phyloP scores from a whole-genome alignment of 2,329 filamentous ascomycete species.

The Penicillium fuscoglaucum region DNA sequence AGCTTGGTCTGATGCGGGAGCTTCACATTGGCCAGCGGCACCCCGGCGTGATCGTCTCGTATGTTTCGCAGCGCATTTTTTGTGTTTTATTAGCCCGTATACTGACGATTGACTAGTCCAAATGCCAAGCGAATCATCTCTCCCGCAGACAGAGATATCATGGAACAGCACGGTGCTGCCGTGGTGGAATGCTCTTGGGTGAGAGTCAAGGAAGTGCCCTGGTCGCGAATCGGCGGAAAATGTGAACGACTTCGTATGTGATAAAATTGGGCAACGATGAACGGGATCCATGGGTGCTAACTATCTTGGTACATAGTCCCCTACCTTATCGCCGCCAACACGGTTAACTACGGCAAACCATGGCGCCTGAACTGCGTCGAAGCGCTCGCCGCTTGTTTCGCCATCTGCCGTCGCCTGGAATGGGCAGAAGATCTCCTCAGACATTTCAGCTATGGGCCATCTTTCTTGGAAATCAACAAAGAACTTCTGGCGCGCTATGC shows the following conservation, averaged over 20 bases:
- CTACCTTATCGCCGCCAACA: conserved; percentile 94
- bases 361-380: conserved; percentile 96
- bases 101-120: conserved; percentile 50
- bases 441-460: conserved; percentile 83
- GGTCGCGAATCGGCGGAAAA: conserved; percentile 86
- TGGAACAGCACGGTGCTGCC: conserved; percentile 87
- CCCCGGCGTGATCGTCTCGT: conserved; percentile 85
- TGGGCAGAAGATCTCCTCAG: conserved; percentile 84
- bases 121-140: conserved; percentile 86
- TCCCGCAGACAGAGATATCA: conserved; percentile 74
- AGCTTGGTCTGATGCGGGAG: conserved; percentile 88
- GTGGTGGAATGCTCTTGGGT: conserved; percentile 99
- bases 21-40: conserved; percentile 89
- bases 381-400: conserved; percentile 87
- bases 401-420: conserved; percentile 85
- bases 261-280: background rate
- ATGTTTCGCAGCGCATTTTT: conserved; percentile 24
- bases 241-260: conserved; percentile 71
- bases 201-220: conserved; percentile 85
- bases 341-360: conserved; percentile 94
- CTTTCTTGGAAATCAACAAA: conserved; percentile 88
- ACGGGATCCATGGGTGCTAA: background rate
- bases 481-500: conserved; percentile 81
- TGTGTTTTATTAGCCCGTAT: background rate
- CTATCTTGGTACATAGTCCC: conserved; percentile 55